A percentile compares a stretch with the other conserved stretches of the same genome.
Conservation (phyloP, 208 protist genomes). For the Vickermania ingenoplastis region DNA sequence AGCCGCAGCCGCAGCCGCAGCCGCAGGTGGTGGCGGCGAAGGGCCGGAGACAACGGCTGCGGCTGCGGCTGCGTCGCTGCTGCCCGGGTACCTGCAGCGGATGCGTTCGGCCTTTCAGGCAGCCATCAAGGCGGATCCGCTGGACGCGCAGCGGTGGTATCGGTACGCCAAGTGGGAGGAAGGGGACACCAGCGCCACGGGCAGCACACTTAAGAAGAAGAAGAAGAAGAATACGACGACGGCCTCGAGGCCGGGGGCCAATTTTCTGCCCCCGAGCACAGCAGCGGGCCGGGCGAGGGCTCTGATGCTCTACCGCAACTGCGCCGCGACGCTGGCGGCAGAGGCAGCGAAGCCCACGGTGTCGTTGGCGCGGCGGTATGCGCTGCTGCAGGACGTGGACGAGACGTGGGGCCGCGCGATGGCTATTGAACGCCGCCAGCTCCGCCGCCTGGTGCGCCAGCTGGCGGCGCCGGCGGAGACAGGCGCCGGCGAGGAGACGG, state of each 20-base stretch:
- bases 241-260: neutral
- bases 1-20: constrained; percentile 6
- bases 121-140: constrained; percentile 50
- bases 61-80: constrained; percentile 4
- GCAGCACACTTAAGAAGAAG: no score
- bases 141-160: constrained; percentile 53
- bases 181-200: neutral
- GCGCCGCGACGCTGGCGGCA: constrained; percentile 35
- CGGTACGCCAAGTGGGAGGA: constrained; percentile 75
- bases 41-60: no score
- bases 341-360: constrained; percentile 25
- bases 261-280: neutral
- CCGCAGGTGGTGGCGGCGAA: no score
- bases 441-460: constrained; percentile 15
- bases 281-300: constrained; percentile 32
- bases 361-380: constrained; percentile 67
- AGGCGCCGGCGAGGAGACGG: constrained; percentile 1
- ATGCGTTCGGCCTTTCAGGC: constrained; percentile 35
- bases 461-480: neutral
- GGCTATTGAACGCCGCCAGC: constrained; percentile 30
- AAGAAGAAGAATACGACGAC: neutral
- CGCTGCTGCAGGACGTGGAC: constrained; percentile 55
- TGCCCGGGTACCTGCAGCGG: constrained; percentile 11
- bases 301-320: constrained; percentile 43
- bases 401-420: constrained; percentile 51